Base-by-base conservation (phyloP, 2,329 filamentous ascomycete genomes). In the Colletotrichum eremochloae region DNA sequence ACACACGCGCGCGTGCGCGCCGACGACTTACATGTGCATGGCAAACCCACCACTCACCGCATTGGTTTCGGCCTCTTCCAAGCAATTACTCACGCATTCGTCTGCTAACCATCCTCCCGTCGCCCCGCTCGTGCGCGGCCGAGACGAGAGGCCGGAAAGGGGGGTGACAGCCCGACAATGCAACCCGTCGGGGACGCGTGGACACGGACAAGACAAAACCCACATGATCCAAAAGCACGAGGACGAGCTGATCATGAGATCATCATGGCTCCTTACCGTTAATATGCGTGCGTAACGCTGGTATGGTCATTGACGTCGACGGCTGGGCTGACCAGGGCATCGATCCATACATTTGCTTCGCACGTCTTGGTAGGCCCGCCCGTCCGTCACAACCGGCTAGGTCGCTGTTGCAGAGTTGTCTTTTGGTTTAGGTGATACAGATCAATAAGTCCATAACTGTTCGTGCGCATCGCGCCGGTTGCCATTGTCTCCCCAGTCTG, bases 61-160 rank as follows among this genome's bases (percentile, higher is more conserved):
- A 31, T 56, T 40, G 63, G 48, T 57, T 61, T 71, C 68, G 68
- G 68, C 63, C 33, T 53, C 24, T 46, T 50, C 31, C 55, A 20
- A n/a, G 5, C 42, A 5, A 38, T 52, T 11, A 18, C 9, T 18
- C 62, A 55, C 36, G 31, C 60, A 62, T 5, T 8, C 46, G 9
- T 46, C 18, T 48, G 24, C 18, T 31, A 18, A 33, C n/a, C 24
- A 11, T n/a, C 20, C 44, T n/a, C 8, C 44, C 18, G 18, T 2
- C 42, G 42, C 31, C 9, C 18, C 20, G 9, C 31, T 33, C 29
- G 58, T 46, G 58, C 31, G 58, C 44, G 42, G 11, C 29, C 42
- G 38, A 42, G 4, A 24, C 33, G 15, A 29, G 56, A 60, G 38
- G 38, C 56, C 56, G 56, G 38, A 15, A 40, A 44, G 2, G 42